Evolutionary conservation across 352 stramenopile species (phyloP), one percentile per base, ranked within the genome.

Genomic region (Globisporangium spinosum): DNA sequence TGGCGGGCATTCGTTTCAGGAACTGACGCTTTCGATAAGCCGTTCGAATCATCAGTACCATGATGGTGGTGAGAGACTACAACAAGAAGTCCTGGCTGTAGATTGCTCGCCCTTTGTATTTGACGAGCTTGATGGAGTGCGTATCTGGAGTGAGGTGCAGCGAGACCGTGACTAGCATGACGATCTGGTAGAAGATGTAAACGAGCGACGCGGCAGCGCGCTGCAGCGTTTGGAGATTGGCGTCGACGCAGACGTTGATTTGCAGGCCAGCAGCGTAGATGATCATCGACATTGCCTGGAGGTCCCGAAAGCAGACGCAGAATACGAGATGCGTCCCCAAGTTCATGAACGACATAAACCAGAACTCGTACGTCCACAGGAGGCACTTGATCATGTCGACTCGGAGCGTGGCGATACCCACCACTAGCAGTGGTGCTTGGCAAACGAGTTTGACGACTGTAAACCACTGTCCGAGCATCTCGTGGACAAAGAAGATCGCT

Each of bases 1-100:
- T 58, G 32, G 35, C 49, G 5, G 55, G n/a, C 20, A 12, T 45
- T 17, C 17, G 53, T 56, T 43, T 45, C 29, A 5, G 40, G 38
- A 34, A 70, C 17, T 35, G 32, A 17, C 58, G 58, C 59, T 74
- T 74, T 22, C 58, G 64, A 25, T 65, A 74, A 8, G 58, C 64
- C 1, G 58, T 70, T 15, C 69, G 69, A 8, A 62, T 0, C 29
- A 61, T 68, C 9, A 71, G 34, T 6, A 71, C n/a, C 22, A 67
- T 17, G 23, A 68, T 23, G 2, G 53, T 71, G 38, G 56, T 12
- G 32, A 74, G 38, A 15, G 69, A 58, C n/a, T 74, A 64, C 49
- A 70, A 10, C 63, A 73, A 38, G 13, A 64, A 57, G 4, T 29
- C 29, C 2, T 25, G n/a, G 56, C 56, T 62, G 29, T 13, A 55